A percentile compares a stretch with the other conserved stretches of the same genome.
Conservation (phyloP, 352 stramenopile genomes). For the Pythium guiyangense region DNA sequence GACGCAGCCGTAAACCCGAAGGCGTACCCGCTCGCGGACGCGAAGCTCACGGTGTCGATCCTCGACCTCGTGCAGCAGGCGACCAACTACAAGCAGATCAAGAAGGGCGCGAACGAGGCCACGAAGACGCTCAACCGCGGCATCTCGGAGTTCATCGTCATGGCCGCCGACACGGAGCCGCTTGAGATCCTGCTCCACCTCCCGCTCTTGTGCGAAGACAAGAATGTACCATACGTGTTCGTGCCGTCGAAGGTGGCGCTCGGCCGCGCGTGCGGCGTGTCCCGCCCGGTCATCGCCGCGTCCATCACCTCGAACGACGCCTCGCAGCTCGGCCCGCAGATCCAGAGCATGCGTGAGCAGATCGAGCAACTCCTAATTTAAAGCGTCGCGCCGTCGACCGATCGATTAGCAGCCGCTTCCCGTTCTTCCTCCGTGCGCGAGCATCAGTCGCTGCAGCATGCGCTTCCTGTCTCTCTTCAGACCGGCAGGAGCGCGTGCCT, state of each 20-base stretch:
- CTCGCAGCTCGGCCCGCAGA: conserved; percentile 98
- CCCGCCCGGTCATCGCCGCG: conserved; percentile 97
- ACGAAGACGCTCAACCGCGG: conserved; percentile 99
- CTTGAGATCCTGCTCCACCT: conserved; percentile 99
- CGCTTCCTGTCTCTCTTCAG: no score
- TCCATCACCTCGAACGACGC: conserved; percentile 99
- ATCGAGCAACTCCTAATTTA: conserved; percentile 99
- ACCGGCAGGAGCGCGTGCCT: no score
- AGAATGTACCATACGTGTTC: conserved; percentile 93
- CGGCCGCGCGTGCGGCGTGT: conserved; percentile 98
- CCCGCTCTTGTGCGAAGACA: conserved; percentile 98
- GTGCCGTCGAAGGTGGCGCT: conserved; percentile 98
- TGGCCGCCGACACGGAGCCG: conserved; percentile 99
- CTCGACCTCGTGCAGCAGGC: conserved; percentile 99
- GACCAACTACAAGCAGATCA: conserved; percentile 99
- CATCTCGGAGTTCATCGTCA: conserved; percentile 99
- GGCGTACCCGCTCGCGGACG: conserved; percentile 97
- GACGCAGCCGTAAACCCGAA: conserved; percentile 91
- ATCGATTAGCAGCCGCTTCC: conserved; percentile 11
- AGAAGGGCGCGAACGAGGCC: conserved; percentile 99
- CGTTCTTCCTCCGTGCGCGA: neutral
- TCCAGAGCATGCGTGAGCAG: conserved; percentile 99
- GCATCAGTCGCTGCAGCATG: no score
- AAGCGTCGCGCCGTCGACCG: conserved; percentile 21
- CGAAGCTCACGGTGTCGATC: conserved; percentile 98